Evolutionary conservation across 805 yeast genomes (phyloP), one percentile per base, ranked within the genome.

Genomic region (Yamadazyma insecticola): DNA sequence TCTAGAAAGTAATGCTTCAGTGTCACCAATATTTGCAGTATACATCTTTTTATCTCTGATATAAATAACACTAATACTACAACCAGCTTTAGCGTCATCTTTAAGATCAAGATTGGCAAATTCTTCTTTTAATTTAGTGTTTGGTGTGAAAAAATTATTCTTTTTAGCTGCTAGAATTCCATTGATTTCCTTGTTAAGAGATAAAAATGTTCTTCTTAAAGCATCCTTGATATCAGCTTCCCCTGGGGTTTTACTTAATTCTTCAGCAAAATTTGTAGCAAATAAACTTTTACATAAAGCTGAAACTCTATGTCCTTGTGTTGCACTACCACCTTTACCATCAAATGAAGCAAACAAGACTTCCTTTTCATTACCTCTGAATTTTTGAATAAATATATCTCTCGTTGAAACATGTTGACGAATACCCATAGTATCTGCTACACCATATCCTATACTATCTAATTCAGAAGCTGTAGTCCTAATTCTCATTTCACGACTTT

Each of bases 1-100:
- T 37, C 81, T 74, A 6, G 95, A 78, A 30, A 90, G 53, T 29
- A 92, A 66, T 1, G 87, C 89, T 70, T 81, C 81, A 2, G 86
- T 78, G 48, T 92, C 97, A 47, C 99, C 99, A 33, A 86, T 74
- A 41, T 89, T 89, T 2, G 96, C 96, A 15, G 88, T 71, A 53
- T 80, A 87, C 14, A 88, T 53, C 33, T 65, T 70, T 31, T 74
- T 73, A 13, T 81, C 94, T 38, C 76, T 76, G 44, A 90, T 70
- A 53, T 86, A 92, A 10, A 87, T 67, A 9, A 87, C 77, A 0
- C 96, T 80, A 0, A 87, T 83, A 39, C 95, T 77, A 26, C 95
- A 82, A 9, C 98, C 98, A 11, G 89, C 76, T 23, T 71, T 57
- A 4, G 78, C 74, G 53, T 90, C 97, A 14, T 59, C 78, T n/a